Percentiles rank a stretch among this genome's conserved stretches.
These are phyloP conservation scores for Chrysoporthe austroafricana DNA, from an alignment of 2,329 filamentous ascomycete genomes.

Conservation along the genomic window DNA sequence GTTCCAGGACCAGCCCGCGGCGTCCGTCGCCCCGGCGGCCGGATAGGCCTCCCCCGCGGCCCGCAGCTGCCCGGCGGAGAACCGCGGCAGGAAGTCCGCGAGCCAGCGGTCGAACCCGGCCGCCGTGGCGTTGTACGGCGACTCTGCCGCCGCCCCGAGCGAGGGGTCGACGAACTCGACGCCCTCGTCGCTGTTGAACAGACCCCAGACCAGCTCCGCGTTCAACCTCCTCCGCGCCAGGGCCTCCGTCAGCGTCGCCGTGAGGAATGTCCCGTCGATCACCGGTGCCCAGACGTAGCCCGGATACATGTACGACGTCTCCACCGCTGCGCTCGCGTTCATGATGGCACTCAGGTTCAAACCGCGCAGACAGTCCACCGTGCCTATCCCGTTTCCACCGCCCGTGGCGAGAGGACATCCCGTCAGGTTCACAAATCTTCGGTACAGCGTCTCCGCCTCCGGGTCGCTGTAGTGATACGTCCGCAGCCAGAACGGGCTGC, in stretches of 20 bases:
- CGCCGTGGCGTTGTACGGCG: slow-evolving; percentile 10
- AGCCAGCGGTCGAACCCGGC: slow-evolving; percentile 12
- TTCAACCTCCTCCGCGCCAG: not conserved
- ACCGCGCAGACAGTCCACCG: slow-evolving; percentile 5
- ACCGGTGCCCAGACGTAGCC: slow-evolving; percentile 6
- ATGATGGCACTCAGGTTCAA: not conserved
- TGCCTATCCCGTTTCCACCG: not conserved
- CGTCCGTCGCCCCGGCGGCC: not conserved
- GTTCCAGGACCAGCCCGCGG: not conserved
- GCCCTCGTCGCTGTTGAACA: slow-evolving; percentile 14
- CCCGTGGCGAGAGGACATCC: not conserved
- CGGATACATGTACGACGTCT: not conserved
- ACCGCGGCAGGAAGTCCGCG: slow-evolving; percentile 10
- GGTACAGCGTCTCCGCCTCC: not conserved
- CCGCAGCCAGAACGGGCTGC: slow-evolving; percentile 8
- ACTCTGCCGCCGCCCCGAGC: not conserved
- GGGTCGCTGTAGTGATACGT: slow-evolving; percentile 12
- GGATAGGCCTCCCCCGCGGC: not conserved
- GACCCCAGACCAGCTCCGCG: not conserved
- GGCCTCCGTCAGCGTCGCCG: not conserved
- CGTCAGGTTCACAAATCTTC: not conserved
- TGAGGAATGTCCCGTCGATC: not conserved
- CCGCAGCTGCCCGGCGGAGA: not conserved
- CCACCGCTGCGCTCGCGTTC: slow-evolving; percentile 2
- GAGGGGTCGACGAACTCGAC: slow-evolving; percentile 1